Percentiles rank a stretch among this genome's conserved stretches.
Evolutionary conservation across 139 green algal species (phyloP).

Genomic region (Ulvella scutata): DNA sequence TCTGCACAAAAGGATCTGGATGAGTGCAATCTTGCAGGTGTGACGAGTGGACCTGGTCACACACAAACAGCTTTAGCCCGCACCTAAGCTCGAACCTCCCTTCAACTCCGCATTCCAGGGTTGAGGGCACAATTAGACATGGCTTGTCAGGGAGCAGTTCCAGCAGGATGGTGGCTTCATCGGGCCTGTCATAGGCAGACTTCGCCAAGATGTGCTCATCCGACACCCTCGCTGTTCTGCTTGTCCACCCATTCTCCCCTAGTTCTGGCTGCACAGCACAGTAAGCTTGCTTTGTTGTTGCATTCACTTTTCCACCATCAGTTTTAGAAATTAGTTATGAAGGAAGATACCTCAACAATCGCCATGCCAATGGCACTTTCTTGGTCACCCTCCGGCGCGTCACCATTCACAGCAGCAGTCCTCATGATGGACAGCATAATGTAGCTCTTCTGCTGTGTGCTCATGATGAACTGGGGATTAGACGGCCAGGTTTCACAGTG

Average conservation of each 20-base stretch:
- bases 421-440: background rate
- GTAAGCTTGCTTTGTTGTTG: background rate
- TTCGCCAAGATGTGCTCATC: background rate
- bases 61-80: background rate
- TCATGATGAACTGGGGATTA: constrained; percentile 46
- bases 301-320: too few relatives aligned
- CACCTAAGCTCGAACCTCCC: background rate
- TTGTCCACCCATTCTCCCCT: background rate
- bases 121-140: background rate
- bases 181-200: background rate
- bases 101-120: background rate
- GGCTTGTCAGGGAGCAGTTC: background rate
- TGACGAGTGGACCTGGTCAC: background rate
- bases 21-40: too few relatives aligned
- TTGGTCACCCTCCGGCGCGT: background rate
- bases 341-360: background rate
- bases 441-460: constrained; percentile 6
- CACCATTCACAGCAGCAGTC: background rate
- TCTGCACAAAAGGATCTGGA: background rate
- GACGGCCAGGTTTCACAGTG: constrained; percentile 21
- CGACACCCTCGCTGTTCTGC: background rate
- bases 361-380: background rate
- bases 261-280: background rate
- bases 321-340: too few relatives aligned
- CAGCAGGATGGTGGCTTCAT: background rate